phyloP scores from a whole-genome alignment of 495 filamentous ascomycete genomes.

The Trichoderma virens region DNA sequence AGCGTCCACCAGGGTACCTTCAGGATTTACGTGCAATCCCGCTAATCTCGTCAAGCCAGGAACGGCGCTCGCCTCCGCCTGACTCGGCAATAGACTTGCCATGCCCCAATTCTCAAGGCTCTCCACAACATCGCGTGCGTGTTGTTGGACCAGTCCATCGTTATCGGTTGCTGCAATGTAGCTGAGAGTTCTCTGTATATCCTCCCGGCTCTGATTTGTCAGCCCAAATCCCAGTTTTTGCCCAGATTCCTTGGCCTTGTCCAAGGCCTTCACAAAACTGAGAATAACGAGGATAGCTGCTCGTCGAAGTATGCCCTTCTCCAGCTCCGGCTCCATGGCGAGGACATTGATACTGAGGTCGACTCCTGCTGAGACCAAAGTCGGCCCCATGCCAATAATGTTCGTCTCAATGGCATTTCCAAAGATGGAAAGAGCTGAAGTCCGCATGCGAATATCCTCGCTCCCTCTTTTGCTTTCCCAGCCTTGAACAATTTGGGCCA shows the following conservation, averaged over 20 bases:
- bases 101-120: conserved; percentile 64
- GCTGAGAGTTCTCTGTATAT: conserved; percentile 53
- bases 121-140: conserved; percentile 63
- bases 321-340: conserved; percentile 52
- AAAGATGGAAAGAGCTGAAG: conserved; percentile 71
- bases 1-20: conserved; percentile 14
- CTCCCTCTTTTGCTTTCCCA: conserved; percentile 63
- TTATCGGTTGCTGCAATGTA: conserved; percentile 62
- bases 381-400: conserved; percentile 49
- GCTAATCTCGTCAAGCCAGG: conserved; percentile 30
- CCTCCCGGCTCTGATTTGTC: conserved; percentile 50
- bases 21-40: conserved; percentile 33
- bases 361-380: conserved; percentile 48
- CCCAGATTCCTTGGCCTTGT: conserved; percentile 45
- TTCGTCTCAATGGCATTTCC: conserved; percentile 59
- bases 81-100: conserved; percentile 34
- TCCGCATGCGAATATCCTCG: conserved; percentile 71
- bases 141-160: conserved; percentile 65
- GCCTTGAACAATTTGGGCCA: conserved; percentile 59
- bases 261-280: conserved; percentile 57
- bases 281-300: conserved; percentile 64
- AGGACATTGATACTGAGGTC: conserved; percentile 62
- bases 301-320: conserved; percentile 64
- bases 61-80: conserved; percentile 12
- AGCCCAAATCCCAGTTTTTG: conserved; percentile 53